phyloP scores from a whole-genome alignment of 371 early-diverging fungal species.

The Circinella minor region DNA sequence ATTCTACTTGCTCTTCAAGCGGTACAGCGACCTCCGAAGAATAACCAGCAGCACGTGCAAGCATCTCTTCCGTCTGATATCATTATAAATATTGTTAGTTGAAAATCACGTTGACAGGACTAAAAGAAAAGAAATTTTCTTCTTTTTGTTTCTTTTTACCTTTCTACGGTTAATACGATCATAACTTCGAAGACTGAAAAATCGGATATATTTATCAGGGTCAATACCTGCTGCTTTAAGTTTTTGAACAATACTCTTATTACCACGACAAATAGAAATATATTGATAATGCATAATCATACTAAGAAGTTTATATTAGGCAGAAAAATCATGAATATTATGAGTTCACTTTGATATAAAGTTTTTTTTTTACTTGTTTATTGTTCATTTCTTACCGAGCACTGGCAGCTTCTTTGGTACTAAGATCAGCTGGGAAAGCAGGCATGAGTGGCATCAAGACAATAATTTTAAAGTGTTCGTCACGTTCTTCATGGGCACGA shows the following conservation, averaged over 20 bases:
- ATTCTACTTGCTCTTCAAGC: constrained; percentile 38
- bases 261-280: constrained; percentile 74
- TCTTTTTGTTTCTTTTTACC: neutral
- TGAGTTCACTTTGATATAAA: too few species aligned
- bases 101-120: too few species aligned
- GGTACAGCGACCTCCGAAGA: constrained; percentile 26
- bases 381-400: constrained; percentile 50
- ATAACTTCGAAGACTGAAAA: constrained; percentile 74
- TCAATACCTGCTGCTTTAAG: constrained; percentile 63
- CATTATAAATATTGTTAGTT: neutral
- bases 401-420: constrained; percentile 77
- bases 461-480: constrained; percentile 81
- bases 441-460: constrained; percentile 94
- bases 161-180: constrained; percentile 58
- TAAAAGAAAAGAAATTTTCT: too few species aligned
- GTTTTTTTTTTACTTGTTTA: neutral
- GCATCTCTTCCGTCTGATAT: constrained; percentile 29
- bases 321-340: too few species aligned
- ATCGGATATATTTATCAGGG: constrained; percentile 69
- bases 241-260: constrained; percentile 60
- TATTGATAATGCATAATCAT: constrained; percentile 81
- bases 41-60: constrained; percentile 43
- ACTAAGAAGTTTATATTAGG: constrained; percentile 15
- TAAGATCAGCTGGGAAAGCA: constrained; percentile 87
- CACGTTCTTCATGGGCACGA: constrained; percentile 69